Evolutionary conservation across 352 stramenopile species (phyloP), one percentile per base, ranked within the genome.

Genomic region (Globisporangium spinosum): DNA sequence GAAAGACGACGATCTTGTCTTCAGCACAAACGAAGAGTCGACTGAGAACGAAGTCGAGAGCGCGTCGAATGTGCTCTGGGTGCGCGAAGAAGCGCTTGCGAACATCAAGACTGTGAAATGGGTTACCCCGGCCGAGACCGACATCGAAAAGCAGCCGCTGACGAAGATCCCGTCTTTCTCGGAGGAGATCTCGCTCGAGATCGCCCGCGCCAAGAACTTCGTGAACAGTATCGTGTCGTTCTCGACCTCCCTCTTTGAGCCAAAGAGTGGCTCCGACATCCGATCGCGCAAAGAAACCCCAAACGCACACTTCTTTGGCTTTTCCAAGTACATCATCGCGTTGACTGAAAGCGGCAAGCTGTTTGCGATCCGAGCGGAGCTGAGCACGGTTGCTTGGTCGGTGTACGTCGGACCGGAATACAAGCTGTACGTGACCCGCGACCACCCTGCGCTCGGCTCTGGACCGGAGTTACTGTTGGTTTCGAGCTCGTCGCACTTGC

Each of bases 291-390:
- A 83, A 65, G 80, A 89, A 56, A 81, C 81, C 12, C 71, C 62
- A 2, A 93, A 92, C 58, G 79, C 87, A 8, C 87, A 93, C 54
- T 79, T 93, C 43, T 93, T 95, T 55, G 85, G 85, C 3, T 93
- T 94, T 63, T 91, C 87, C 34, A 95, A 95, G 82, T 89, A 88
- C 61, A 86, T 93, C 32, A 71, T 95, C 51, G 71, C 81, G 25
- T 69, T 90, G 20, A 95, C 85, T 13, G 76, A 89, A 22, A 94
- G 83, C 22, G 87, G 87, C 47, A 92, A 92, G 69, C 71, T 95
- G 34, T 94, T 90, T 72, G 85, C 83, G 22, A 85, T 95, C 34
- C 83, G 83, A n/a, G 83, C 85, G 15, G 83, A 93, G 56, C 84
- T 85, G 25, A 91, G 81, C 54, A 83, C 77, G 1, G 74, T 95